Conservation (phyloP, 2,329 filamentous ascomycete species). For the Phialophora macrospora region DNA sequence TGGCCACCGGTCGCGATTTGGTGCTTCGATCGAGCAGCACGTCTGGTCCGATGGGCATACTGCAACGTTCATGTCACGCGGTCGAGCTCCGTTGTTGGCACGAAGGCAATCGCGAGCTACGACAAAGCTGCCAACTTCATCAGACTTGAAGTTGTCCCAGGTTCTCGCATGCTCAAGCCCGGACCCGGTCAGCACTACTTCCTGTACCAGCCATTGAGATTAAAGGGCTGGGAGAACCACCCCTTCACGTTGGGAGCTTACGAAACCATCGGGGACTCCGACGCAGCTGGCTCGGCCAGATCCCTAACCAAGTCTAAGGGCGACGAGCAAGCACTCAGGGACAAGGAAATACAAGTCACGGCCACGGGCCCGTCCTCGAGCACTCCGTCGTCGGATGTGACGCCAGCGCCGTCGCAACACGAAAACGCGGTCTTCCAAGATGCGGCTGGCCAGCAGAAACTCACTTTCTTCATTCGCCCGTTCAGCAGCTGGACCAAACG, state of each 20-base stretch:
- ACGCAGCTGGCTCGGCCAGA: constrained; percentile 28
- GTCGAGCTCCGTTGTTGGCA: constrained; percentile 42
- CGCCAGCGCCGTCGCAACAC: constrained; percentile 15
- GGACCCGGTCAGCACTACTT: constrained; percentile 58
- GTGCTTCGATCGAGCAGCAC: constrained; percentile 54
- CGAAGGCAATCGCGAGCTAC: constrained; percentile 51
- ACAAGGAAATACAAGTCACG: constrained; percentile 11
- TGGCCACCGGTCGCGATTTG: constrained; percentile 58
- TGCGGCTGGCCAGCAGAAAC: constrained; percentile 40
- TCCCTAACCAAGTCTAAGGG: background rate
- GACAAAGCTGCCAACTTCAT: constrained; percentile 53
- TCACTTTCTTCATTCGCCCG: constrained; percentile 58
- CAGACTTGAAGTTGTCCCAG: constrained; percentile 52
- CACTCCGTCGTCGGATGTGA: constrained; percentile 12
- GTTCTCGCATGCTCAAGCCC: constrained; percentile 44
- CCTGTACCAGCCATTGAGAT: constrained; percentile 53
- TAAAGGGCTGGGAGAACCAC: constrained; percentile 57
- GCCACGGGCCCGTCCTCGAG: constrained; percentile 11
- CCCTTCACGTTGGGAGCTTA: constrained; percentile 54
- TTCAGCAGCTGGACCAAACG: constrained; percentile 58
- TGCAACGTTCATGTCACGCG: constrained; percentile 50
- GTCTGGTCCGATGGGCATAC: constrained; percentile 50
- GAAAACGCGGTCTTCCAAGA: constrained; percentile 2
- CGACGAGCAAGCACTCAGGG: constrained; percentile 36
- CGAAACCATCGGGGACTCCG: constrained; percentile 22